These are phyloP conservation scores for Arachis hypogaea DNA, from an alignment of 306 rosid species.

Conservation along the genomic window DNA sequence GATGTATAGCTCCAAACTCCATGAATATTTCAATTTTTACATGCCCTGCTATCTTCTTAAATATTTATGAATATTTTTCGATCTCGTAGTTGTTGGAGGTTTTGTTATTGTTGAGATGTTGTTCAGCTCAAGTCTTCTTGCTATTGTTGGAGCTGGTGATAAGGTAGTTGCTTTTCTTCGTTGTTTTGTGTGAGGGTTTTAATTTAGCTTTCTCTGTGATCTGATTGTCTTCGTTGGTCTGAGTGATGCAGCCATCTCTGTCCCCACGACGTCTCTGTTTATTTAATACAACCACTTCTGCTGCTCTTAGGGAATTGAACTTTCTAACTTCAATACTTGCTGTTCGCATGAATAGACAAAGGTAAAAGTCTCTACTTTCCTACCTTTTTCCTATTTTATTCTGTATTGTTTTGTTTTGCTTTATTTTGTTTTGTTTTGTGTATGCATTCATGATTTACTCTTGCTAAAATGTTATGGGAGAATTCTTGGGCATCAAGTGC, in stretches of 20 bases:
- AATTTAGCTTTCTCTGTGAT: neutral
- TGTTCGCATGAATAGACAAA: constrained; percentile 83
- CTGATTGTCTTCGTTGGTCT: constrained; percentile 26
- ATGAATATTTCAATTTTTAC: neutral
- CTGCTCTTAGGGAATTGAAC: constrained; percentile 80
- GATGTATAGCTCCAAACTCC: constrained; percentile 45
- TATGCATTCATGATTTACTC: neutral
- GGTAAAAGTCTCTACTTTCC: constrained; percentile 44
- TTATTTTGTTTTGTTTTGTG: neutral
- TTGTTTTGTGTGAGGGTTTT: neutral
- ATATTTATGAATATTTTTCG: neutral
- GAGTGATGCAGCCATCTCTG: constrained; percentile 70
- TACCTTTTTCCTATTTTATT: too few species aligned
- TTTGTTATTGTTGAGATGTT: constrained; percentile 88
- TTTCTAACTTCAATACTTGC: constrained; percentile 91
- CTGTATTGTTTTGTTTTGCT: neutral
- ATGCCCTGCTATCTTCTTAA: neutral
- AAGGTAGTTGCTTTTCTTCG: constrained; percentile 58
- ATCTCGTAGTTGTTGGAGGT: constrained; percentile 64
- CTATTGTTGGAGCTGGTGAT: constrained; percentile 96
- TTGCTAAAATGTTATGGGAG: too few species aligned
- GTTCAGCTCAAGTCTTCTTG: constrained; percentile 88
- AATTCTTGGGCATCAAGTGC: neutral
- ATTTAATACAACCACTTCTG: constrained; percentile 72
- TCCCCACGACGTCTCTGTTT: constrained; percentile 97